Evolutionary conservation across 139 green algal species (phyloP), one percentile per base, ranked within the genome.

Genomic region (Coccomyxa sp.): DNA sequence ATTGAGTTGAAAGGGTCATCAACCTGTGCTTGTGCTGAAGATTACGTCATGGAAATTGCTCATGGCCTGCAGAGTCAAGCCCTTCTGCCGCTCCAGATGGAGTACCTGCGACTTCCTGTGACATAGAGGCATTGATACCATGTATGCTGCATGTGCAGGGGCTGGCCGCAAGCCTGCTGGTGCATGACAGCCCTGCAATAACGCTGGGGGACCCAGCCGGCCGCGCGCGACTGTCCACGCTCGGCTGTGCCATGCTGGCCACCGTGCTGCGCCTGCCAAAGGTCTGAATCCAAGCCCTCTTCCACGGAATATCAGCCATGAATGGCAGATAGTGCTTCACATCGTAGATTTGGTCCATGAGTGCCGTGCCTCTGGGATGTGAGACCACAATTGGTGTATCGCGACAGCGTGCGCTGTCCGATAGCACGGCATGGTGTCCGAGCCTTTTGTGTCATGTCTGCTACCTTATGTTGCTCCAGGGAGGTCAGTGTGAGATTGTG

Each of bases 241-340:
- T 92, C 59, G 92, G 92, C 78, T 91, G 88, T 60, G 84, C 88
- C 78, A 90, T 93, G 78, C 81, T 91, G 27, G 85, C 83, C 74
- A 86, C 85, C 18, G 32, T 91, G 58, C 81, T 92, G 58, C 82
- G 79, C 68, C 88, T 87, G 45, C 83, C 87, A 0, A 67, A 82
- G 84, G 84, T 84, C 32, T 14, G 18, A 30, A 28, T 13, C 30
- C 32, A 32, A n/a, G 51, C 66, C 21, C 60, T 4, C 74, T 32
- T 1, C 66, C 15, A 66, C 7, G 4, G 1, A 63, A 18, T 28
- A 45, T 21, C 9, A 45, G 1, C 0, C 14, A 59, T 57, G 31
- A 13, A 14, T n/a, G n/a, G 31, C 25, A 60, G 13, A 60, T 17
- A 31, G 0, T 68, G 10, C 12, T 13, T 18, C 78, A 17, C 3